phyloP scores from a whole-genome alignment of 805 yeast species.

The Wickerhamiella domercqiae region DNA sequence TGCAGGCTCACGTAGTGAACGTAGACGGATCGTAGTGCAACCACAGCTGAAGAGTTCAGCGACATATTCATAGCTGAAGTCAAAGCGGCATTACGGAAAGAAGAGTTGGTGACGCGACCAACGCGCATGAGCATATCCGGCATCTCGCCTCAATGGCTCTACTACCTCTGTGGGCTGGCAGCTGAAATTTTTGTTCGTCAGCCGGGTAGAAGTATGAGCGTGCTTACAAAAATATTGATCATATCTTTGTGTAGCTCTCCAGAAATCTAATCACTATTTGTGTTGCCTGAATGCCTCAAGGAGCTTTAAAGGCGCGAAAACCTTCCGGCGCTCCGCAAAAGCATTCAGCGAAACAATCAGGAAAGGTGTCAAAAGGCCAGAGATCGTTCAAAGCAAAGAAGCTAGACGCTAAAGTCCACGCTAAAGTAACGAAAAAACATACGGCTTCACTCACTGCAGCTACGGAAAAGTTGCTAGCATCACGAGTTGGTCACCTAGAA shows the following conservation, averaged over 20 bases:
- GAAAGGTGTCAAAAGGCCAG: slow-evolving; percentile 35
- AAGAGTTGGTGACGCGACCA: slow-evolving; percentile 83
- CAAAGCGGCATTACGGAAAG: slow-evolving; percentile 65
- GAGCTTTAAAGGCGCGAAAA: slow-evolving; percentile 20
- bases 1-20: slow-evolving; percentile 66
- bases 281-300: slow-evolving; percentile 26
- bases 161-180: not conserved
- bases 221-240: not conserved
- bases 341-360: slow-evolving; percentile 9
- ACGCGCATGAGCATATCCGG: slow-evolving; percentile 15
- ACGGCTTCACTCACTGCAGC: slow-evolving; percentile 36
- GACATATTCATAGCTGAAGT: slow-evolving; percentile 56
- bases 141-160: not conserved
- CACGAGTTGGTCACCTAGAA: slow-evolving; percentile 90
- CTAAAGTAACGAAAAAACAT: slow-evolving; percentile 39
- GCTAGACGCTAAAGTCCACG: slow-evolving; percentile 49
- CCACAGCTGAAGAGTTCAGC: slow-evolving; percentile 51
- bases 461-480: slow-evolving; percentile 75
- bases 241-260: too few species aligned
- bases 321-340: slow-evolving; percentile 2
- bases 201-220: not conserved
- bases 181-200: not conserved
- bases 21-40: slow-evolving; percentile 55
- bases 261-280: too few species aligned
- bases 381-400: slow-evolving; percentile 35